A percentile compares a stretch with the other conserved stretches of the same genome.
Evolutionary conservation across 2,329 filamentous ascomycete genomes (phyloP).

Genomic region (Trichoderma harzianum): DNA sequence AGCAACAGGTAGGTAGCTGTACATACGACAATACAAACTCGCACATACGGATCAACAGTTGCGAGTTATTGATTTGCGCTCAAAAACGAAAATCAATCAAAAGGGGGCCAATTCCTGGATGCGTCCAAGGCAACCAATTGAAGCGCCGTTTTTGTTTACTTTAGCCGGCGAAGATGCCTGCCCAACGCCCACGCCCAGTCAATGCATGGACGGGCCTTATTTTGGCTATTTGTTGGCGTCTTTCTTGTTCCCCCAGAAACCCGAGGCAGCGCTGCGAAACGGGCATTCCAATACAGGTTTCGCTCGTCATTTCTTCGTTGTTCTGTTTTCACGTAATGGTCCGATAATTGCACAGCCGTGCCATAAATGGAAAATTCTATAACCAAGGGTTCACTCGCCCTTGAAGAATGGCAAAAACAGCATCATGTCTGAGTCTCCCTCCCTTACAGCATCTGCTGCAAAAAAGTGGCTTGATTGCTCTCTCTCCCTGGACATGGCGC

Average conservation of each 20-base stretch:
- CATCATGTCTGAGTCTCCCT: background rate
- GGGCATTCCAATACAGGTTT: background rate
- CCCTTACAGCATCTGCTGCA: background rate
- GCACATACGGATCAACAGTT: background rate
- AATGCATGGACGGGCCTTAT: background rate
- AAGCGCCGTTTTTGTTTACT: slow-evolving; percentile 8
- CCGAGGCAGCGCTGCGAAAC: background rate
- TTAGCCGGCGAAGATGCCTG: background rate
- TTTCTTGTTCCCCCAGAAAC: background rate
- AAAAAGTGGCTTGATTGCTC: background rate
- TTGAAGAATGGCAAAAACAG: background rate
- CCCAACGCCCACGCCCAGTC: background rate
- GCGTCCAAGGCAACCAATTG: slow-evolving; percentile 12
- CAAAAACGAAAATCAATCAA: background rate
- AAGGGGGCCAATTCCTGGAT: background rate
- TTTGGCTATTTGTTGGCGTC: background rate
- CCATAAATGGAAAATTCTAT: background rate
- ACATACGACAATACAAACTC: background rate
- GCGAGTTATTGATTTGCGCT: background rate
- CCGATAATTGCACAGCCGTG: background rate
- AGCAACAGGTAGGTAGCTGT: background rate
- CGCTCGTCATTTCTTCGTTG: background rate
- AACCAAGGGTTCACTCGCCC: background rate
- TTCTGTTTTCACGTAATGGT: background rate
- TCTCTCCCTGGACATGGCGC: background rate